Conservation (phyloP, 2,329 filamentous ascomycete species). For the Grosmannia serpens region DNA sequence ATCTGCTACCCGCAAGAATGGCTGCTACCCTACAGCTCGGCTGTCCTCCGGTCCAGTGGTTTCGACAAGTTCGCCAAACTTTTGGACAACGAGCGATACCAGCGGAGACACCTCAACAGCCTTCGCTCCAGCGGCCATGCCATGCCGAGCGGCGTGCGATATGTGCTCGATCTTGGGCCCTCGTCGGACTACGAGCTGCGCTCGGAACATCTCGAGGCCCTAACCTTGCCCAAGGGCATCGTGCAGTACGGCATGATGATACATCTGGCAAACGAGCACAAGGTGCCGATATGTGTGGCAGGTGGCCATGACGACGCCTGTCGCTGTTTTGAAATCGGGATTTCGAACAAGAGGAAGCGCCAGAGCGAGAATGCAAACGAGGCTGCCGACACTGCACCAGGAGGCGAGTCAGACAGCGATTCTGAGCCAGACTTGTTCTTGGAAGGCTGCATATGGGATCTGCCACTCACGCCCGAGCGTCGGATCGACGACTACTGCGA, state of each 20-base stretch:
- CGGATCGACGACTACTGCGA: conserved; percentile 50
- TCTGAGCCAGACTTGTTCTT: neutral
- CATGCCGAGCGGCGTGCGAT: conserved; percentile 13
- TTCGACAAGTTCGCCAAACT: conserved; percentile 8
- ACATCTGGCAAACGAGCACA: neutral
- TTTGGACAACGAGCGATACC: conserved; percentile 10
- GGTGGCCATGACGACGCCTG: conserved; percentile 31
- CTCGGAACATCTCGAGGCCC: conserved; percentile 11
- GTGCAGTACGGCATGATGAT: conserved; percentile 10
- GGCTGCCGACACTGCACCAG: too few species aligned
- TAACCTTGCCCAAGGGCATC: conserved; percentile 12
- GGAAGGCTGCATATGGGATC: conserved; percentile 6
- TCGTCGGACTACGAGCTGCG: conserved; percentile 8
- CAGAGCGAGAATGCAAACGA: too few species aligned
- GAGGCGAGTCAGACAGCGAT: too few species aligned
- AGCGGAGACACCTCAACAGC: neutral
- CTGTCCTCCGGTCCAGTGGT: conserved; percentile 8
- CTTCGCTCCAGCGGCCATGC: conserved; percentile 1
- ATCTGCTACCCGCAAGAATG: conserved; percentile 5
- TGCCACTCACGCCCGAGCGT: conserved; percentile 16
- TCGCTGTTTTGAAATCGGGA: conserved; percentile 14
- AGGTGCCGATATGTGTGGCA: conserved; percentile 15
- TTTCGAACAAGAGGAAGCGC: neutral
- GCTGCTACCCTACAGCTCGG: conserved; percentile 10
- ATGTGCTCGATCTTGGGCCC: conserved; percentile 13